Evolutionary conservation across 345 rosid genomes (phyloP).

Genomic region (Angophora floribunda): DNA sequence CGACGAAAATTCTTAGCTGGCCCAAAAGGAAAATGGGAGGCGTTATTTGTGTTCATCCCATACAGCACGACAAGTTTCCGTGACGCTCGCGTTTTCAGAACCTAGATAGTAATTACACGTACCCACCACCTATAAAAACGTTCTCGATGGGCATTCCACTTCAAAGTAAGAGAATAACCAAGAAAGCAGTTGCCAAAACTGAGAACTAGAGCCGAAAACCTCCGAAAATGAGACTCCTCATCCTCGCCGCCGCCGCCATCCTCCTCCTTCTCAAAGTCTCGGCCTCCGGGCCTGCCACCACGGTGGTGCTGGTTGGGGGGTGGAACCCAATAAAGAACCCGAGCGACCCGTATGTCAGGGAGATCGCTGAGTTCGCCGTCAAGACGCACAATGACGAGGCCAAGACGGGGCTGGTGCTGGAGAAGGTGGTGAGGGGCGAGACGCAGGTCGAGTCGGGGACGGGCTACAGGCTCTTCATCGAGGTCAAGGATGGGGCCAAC

Average conservation of each 20-base stretch:
- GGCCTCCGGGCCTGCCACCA: background rate
- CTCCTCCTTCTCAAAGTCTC: slow-evolving; percentile 2
- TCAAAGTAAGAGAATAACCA: background rate
- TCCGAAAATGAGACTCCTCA: background rate
- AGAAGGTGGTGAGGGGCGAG: slow-evolving; percentile 28
- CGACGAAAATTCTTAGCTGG: background rate
- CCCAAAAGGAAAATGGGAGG: background rate
- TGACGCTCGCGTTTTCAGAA: background rate
- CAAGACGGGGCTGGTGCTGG: slow-evolving; percentile 5
- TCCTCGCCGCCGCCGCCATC: background rate
- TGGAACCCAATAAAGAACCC: slow-evolving; percentile 45
- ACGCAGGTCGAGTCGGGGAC: slow-evolving; percentile 41
- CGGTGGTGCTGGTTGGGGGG: slow-evolving; percentile 10
- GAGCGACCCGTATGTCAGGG: slow-evolving; percentile 26
- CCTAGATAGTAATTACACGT: background rate
- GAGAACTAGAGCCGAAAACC: background rate
- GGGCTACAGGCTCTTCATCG: slow-evolving; percentile 29
- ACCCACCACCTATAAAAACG: background rate
- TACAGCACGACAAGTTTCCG: too few relatives aligned
- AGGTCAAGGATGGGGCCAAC: background rate
- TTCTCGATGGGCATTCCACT: background rate
- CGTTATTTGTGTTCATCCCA: background rate
- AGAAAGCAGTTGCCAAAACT: background rate
- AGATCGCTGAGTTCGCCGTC: slow-evolving; percentile 43
- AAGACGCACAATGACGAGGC: slow-evolving; percentile 13